phyloP scores from a whole-genome alignment of 176 grass and related monocot species.

The Musa beccarii region DNA sequence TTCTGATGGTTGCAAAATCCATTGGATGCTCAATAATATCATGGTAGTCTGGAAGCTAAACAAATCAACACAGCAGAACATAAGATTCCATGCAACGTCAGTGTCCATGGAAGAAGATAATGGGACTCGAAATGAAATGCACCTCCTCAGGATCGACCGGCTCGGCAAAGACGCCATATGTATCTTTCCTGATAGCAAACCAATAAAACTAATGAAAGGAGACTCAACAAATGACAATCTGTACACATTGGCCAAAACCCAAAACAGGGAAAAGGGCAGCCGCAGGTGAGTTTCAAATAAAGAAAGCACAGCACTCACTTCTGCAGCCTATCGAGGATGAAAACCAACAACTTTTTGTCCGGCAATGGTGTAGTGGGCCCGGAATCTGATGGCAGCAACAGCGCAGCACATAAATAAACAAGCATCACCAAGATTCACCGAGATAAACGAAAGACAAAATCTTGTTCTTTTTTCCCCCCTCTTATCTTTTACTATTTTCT shows the following conservation, averaged over 20 bases:
- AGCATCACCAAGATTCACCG: conserved; percentile 20
- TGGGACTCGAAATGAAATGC: conserved; percentile 3
- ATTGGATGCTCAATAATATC: conserved; percentile 92
- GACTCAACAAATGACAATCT: not conserved
- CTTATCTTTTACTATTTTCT: conserved; percentile 15
- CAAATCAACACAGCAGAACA: conserved; percentile 4
- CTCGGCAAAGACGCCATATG: conserved; percentile 77
- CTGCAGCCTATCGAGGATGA: conserved; percentile 92
- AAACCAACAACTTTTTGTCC: conserved; percentile 95
- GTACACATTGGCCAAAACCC: not conserved
- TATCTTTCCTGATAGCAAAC: conserved; percentile 78
- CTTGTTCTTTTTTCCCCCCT: not conserved
- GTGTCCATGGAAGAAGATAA: not conserved
- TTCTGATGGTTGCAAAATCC: conserved; percentile 79
- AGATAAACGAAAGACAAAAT: conserved; percentile 32
- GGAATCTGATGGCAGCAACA: conserved; percentile 56
- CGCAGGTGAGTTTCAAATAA: conserved; percentile 1
- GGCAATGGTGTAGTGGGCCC: conserved; percentile 93
- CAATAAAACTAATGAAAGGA: conserved; percentile 13
- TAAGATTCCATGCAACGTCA: conserved; percentile 11
- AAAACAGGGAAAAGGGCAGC: conserved; percentile 1
- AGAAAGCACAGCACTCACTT: conserved; percentile 65
- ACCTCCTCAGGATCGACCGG: conserved; percentile 92
- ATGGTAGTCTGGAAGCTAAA: conserved; percentile 85
- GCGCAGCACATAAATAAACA: conserved; percentile 6